These are phyloP conservation scores for Dryas octopetala DNA, from an alignment of 306 rosid species.

Conservation along the genomic window DNA sequence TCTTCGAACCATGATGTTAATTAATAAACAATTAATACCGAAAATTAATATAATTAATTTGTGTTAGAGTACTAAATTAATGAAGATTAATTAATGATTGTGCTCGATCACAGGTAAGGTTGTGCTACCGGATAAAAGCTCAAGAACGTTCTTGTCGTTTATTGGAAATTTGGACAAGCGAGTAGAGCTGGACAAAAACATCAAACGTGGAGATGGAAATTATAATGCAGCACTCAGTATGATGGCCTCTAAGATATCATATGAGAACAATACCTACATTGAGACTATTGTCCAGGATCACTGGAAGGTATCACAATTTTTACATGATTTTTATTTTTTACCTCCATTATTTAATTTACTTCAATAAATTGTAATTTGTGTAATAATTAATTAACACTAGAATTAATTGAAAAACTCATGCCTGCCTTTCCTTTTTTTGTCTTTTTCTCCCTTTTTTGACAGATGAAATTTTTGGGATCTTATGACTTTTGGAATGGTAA, in stretches of 20 bases:
- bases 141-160: constrained; percentile 42
- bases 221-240: constrained; percentile 50
- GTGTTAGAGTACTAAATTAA: too few relatives aligned
- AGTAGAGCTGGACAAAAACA: constrained; percentile 33
- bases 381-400: not conserved
- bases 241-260: constrained; percentile 66
- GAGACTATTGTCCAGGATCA: constrained; percentile 25
- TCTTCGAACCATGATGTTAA: too few relatives aligned
- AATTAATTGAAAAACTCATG: not conserved
- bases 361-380: not conserved
- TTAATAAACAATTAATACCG: too few relatives aligned
- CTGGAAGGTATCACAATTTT: constrained; percentile 20
- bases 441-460: not conserved
- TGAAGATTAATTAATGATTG: not conserved
- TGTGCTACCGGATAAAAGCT: constrained; percentile 33
- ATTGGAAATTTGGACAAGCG: constrained; percentile 60
- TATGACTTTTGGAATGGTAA: constrained; percentile 79
- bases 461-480: constrained; percentile 71
- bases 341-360: not conserved
- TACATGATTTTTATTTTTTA: too few relatives aligned
- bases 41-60: too few relatives aligned
- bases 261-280: constrained; percentile 56
- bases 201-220: constrained; percentile 42
- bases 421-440: not conserved
- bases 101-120: constrained; percentile 31